Evolutionary conservation across 1,284 basidiomycete species (phyloP).

Genomic region (Cryptococcus hybrid): DNA sequence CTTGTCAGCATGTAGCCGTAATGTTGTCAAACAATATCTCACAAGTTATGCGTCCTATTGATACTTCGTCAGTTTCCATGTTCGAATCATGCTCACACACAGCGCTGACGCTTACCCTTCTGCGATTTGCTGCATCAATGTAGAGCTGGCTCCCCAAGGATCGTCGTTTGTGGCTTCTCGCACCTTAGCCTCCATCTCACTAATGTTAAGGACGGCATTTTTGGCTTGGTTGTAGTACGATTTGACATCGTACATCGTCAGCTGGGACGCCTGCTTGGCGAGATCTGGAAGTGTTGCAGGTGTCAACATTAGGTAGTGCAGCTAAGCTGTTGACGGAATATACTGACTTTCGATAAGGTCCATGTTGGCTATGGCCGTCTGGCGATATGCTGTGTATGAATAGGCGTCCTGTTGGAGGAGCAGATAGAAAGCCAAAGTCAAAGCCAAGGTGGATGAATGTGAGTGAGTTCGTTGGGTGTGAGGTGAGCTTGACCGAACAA

Average conservation of each 20-base stretch:
- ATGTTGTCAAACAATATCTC: not conserved
- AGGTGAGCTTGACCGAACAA: no score
- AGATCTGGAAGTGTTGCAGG: conserved; percentile 27
- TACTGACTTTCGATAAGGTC: no score
- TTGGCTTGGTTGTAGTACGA: conserved; percentile 84
- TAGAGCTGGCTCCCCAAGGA: conserved; percentile 97
- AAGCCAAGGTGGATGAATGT: no score
- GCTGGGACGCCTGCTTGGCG: conserved; percentile 49
- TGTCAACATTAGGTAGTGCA: no score
- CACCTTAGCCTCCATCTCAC: conserved; percentile 97
- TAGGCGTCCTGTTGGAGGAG: no score
- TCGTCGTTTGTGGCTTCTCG: conserved; percentile 98
- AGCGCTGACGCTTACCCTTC: conserved; percentile 65
- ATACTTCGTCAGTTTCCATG: conserved; percentile 1
- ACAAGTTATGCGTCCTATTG: conserved; percentile 42
- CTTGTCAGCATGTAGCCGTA: no score
- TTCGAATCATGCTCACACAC: not conserved
- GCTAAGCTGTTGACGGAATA: no score
- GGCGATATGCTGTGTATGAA: no score
- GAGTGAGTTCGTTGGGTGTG: no score
- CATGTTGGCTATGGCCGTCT: no score
- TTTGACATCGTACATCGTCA: conserved; percentile 83
- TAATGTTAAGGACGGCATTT: conserved; percentile 78
- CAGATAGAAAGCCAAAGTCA: no score
- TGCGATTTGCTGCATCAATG: conserved; percentile 98